Evolutionary conservation across 2,329 filamentous ascomycete species (phyloP).

Genomic region (Aureobasidium pullulans): DNA sequence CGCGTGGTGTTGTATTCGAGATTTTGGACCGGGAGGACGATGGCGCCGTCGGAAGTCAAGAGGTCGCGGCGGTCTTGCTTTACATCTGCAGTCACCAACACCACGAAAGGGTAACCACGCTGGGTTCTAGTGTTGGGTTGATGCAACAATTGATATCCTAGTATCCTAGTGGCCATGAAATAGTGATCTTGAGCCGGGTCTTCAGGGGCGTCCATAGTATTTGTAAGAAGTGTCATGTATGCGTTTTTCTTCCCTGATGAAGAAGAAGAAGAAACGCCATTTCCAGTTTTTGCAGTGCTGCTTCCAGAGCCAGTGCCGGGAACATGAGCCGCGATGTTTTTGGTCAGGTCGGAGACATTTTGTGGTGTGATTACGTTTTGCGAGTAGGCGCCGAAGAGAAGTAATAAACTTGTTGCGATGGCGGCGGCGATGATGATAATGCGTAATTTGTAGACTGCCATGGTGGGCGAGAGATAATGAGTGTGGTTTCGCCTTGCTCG

Average conservation of each 20-base stretch:
- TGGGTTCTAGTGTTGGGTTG: constrained; percentile 20
- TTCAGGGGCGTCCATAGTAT: constrained; percentile 8
- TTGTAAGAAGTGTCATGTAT: constrained; percentile 23
- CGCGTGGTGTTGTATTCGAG: not conserved
- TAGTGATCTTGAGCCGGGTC: constrained; percentile 21
- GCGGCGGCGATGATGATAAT: not conserved
- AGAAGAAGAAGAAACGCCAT: no score
- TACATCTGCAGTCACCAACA: constrained; percentile 23
- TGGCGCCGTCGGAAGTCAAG: constrained; percentile 21
- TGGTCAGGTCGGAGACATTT: not conserved
- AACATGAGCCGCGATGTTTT: not conserved
- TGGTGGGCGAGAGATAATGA: not conserved
- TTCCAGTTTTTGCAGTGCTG: constrained; percentile 8
- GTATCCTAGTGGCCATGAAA: constrained; percentile 23
- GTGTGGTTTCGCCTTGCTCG: not conserved
- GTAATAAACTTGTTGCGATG: not conserved
- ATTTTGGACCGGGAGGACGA: constrained; percentile 18
- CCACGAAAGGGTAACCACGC: constrained; percentile 22
- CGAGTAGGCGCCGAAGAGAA: not conserved
- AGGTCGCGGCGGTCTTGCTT: constrained; percentile 19
- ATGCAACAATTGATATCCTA: constrained; percentile 25
- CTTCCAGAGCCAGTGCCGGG: not conserved
- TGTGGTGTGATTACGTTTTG: not conserved
- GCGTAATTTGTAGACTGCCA: not conserved
- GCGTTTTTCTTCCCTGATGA: not conserved